Base-by-base conservation (phyloP, 768 basidiomycete species). In the Tulasnella sp. region DNA sequence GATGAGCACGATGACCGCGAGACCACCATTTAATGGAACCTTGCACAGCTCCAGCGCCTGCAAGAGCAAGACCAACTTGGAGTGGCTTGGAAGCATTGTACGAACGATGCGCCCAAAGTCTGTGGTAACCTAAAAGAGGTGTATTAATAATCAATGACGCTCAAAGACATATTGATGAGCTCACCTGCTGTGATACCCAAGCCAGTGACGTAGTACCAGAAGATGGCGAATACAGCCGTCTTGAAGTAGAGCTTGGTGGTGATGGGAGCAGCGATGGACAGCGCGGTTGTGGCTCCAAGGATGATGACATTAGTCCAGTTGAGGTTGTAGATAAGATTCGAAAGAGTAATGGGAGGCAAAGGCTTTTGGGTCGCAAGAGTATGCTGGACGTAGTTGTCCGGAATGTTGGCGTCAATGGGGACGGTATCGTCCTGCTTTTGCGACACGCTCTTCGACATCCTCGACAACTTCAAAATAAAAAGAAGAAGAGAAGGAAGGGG, bases 1-100 rank as follows among this genome's bases (percentile, higher is more conserved):
- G 92, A 66, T 95, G 92, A 3, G 93, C 93, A 54, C 93, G 86
- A 72, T 99, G 95, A 42, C 92, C 92, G 46, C 95, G 78, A 19
- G 83, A 83, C 95, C 95, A 98, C 95, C 95, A 98, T 65, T 88
- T 85, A 70, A 99, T 93, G 19, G 92, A 95, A 7, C 93, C 93
- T 63, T 99, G 78, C 41, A 93, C 83, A 4, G 93, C 92, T 42
- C 95, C 93, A 1, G 89, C 81, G 44, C 93, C 95, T 8, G 79
- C 74, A 16, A 84, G 60, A 22, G 91, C 87, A 42, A 96, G 77
- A 57, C 76, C 68, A 62, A 89, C 95, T 64, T 96, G 82, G 10
- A 98, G 69, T 13, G 85, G 81, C 53, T 73, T 73, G 3, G 83
- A 80, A 32, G 93, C 95, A 62, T 95, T 96, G 66, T 93, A 99